Evolutionary conservation across 2,329 filamentous ascomycete genomes (phyloP), one percentile per base, ranked within the genome.

Genomic region (Phyllosticta ampelicida): DNA sequence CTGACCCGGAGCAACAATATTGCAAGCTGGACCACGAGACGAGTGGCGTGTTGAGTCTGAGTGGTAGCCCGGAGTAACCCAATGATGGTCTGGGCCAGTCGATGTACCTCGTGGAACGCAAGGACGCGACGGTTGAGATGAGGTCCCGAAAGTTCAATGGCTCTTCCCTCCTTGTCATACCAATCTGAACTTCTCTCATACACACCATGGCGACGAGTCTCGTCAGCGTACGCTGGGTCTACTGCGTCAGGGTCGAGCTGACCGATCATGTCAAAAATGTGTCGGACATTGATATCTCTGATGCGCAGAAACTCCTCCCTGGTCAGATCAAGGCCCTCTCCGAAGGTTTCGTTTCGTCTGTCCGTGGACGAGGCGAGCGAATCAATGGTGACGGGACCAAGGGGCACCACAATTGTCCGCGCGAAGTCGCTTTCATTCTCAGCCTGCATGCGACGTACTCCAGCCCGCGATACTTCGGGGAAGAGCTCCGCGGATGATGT

Each of bases 241-340:
- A 44, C 5, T 23, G 62, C 64, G 18, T 63, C 62, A 3, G 75
- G 73, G 58, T 74, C 71, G 49, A 79, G 65, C 26, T 73, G 71
- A 9, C 70, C 69, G 36, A 87, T 73, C 81, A 87, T 86, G 59
- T 80, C 78, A 63, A 81, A 78, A 1, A 87, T 73, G 67, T 88
- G 84, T 10, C 84, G 76, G 59, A 85, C 73, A 63, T 89, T 88
- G 62, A 87, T 82, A 1, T 58, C 51, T 44, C 36, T 16, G 36
- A 44, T 18, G 36, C 36, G 36, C 36, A n/a, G n/a, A 44, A 8
- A 44, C 36, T 44, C 36, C n/a, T 44, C 16, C 36, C n/a, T 44
- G 16, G 36, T n/a, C 6, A 44, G 36, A n/a, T 44, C 36, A 8
- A 44, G 36, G 36, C 26, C 20, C 8, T 51, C 50, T 5, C 11